These are phyloP conservation scores for Zygosaccharomyces bailii DNA, from an alignment of 805 yeast genomes.

Conservation along the genomic window DNA sequence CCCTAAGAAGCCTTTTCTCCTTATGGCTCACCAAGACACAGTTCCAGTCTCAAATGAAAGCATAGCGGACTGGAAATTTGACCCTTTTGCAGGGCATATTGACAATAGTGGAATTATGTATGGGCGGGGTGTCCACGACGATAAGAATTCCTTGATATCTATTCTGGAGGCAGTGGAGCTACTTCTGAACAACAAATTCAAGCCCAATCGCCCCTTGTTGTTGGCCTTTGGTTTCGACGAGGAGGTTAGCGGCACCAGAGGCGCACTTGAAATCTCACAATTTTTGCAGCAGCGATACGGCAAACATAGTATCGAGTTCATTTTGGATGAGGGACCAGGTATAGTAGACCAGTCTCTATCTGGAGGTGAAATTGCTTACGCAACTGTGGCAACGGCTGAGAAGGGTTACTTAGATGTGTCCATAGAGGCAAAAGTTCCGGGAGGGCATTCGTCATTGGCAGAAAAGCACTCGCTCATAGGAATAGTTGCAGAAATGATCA, in stretches of 20 bases:
- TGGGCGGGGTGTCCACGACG: slow-evolving; percentile 10
- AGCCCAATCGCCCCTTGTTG: slow-evolving; percentile 6
- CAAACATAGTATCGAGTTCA: slow-evolving; percentile 3
- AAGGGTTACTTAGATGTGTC: slow-evolving; percentile 8
- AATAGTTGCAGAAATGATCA: slow-evolving; percentile 7
- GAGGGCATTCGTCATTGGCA: slow-evolving; percentile 9
- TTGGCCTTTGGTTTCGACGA: slow-evolving; percentile 10
- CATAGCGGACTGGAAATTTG: slow-evolving; percentile 6
- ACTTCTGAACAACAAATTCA: slow-evolving; percentile 4
- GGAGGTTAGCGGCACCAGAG: slow-evolving; percentile 8
- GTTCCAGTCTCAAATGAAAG: slow-evolving; percentile 9
- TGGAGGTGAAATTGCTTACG: slow-evolving; percentile 4
- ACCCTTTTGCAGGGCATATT: slow-evolving; percentile 8
- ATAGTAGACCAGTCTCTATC: not conserved
- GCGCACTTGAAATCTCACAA: slow-evolving; percentile 7
- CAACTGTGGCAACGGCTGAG: slow-evolving; percentile 9
- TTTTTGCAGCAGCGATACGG: slow-evolving; percentile 5
- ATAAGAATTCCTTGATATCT: slow-evolving; percentile 6
- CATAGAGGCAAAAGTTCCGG: slow-evolving; percentile 5
- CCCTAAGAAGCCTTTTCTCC: slow-evolving; percentile 3
- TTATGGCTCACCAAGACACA: slow-evolving; percentile 9
- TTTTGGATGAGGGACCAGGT: slow-evolving; percentile 10
- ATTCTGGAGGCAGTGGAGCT: slow-evolving; percentile 7
- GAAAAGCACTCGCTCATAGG: slow-evolving; percentile 8
- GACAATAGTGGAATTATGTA: slow-evolving; percentile 6